Evolutionary conservation across 352 stramenopile species (phyloP).

Genomic region (Globisporangium canariense): DNA sequence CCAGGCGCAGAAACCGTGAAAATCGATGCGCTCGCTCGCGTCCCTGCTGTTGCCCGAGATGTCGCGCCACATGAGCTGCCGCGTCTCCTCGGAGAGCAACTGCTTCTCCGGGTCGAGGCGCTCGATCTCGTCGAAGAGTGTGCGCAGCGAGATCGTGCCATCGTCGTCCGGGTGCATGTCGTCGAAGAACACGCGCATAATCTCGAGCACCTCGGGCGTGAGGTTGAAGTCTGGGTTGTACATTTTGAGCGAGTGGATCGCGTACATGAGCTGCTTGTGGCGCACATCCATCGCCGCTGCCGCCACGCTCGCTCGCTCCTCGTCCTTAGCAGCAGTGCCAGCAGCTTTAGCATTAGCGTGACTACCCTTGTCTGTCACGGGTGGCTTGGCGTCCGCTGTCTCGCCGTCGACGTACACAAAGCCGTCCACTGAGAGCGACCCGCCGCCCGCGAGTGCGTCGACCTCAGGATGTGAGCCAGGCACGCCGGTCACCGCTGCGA

Average conservation of each 20-base stretch:
- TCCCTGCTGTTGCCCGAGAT: slow-evolving; percentile 21
- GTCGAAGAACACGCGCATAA: slow-evolving; percentile 79
- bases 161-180: slow-evolving; percentile 49
- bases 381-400: not conserved
- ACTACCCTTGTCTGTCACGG: not conserved
- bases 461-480: not conserved
- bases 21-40: slow-evolving; percentile 48
- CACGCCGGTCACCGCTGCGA: not conserved
- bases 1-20: slow-evolving; percentile 66
- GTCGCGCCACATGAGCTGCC: slow-evolving; percentile 39
- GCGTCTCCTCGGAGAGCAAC: slow-evolving; percentile 46
- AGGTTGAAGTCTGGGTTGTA: slow-evolving; percentile 84
- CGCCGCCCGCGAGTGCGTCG: not conserved
- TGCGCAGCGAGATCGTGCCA: slow-evolving; percentile 48
- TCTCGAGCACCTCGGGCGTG: slow-evolving; percentile 77
- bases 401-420: slow-evolving; percentile 13
- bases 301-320: not conserved
- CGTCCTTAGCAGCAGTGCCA: not conserved
- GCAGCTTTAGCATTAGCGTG: not conserved
- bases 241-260: slow-evolving; percentile 58
- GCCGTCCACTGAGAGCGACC: slow-evolving; percentile 8
- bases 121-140: slow-evolving; percentile 60
- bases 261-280: slow-evolving; percentile 33
- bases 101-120: slow-evolving; percentile 51
- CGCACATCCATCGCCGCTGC: not conserved